These are phyloP conservation scores for Euphorbia tirucalli DNA, from an alignment of 345 rosid species.

Conservation along the genomic window DNA sequence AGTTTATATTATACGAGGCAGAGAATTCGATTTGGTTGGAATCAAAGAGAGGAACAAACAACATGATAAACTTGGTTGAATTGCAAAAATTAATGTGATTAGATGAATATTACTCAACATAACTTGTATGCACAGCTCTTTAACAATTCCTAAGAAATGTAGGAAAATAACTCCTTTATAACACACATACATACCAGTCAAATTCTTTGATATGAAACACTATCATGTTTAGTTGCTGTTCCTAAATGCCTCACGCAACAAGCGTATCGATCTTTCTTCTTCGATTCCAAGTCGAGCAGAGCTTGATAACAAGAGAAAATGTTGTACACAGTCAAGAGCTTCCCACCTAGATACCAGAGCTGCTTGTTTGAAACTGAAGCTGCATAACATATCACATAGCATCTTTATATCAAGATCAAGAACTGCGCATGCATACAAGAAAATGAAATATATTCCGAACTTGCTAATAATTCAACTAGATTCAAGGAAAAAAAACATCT, in stretches of 20 bases:
- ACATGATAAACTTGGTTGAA: no score
- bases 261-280: neutral
- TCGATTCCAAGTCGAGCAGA: neutral
- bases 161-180: no score
- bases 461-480: no score
- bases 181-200: neutral
- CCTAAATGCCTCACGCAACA: neutral
- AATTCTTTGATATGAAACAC: neutral
- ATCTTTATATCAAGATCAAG: neutral
- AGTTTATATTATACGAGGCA: no score
- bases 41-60: no score
- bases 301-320: neutral
- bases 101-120: no score
- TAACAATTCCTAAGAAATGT: no score
- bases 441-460: no score
- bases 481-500: no score
- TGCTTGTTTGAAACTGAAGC: slow-evolving; percentile 2
- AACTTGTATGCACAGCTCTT: no score
- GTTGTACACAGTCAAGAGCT: neutral
- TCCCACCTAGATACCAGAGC: neutral
- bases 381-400: slow-evolving; percentile 6
- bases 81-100: no score
- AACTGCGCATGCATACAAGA: neutral
- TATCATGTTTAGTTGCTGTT: neutral
- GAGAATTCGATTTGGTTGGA: no score